Evolutionary conservation across 306 rosid genomes (phyloP).

Genomic region (Glycine soja): DNA sequence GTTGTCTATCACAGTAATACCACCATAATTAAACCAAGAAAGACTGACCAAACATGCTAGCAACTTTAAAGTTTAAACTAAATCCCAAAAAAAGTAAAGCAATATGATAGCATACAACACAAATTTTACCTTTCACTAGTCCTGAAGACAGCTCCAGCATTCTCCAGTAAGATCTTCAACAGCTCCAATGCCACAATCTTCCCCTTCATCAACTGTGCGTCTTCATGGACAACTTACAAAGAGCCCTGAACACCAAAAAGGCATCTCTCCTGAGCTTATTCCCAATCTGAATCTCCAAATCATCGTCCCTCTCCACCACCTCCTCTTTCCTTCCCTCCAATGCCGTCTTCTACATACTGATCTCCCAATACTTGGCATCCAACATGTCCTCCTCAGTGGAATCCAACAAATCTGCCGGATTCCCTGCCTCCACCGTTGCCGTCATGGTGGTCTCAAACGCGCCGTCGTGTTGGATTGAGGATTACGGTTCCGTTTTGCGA

Average conservation of each 20-base stretch:
- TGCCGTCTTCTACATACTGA: conserved; percentile 98
- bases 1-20: conserved; percentile 25
- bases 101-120: background rate
- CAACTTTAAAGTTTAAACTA: background rate
- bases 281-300: conserved; percentile 98
- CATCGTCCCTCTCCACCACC: conserved; percentile 84
- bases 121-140: conserved; percentile 91
- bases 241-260: conserved; percentile 95
- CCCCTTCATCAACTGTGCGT: conserved; percentile 95
- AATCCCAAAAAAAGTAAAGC: background rate
- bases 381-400: conserved; percentile 97
- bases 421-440: conserved; percentile 73
- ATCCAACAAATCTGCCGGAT: conserved; percentile 95
- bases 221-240: conserved; percentile 98
- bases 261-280: conserved; percentile 97
- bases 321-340: conserved; percentile 97
- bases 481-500: background rate
- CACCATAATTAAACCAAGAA: conserved; percentile 33
- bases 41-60: conserved; percentile 22
- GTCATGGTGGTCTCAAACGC: conserved; percentile 87
- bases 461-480: conserved; percentile 61
- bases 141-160: conserved; percentile 98
- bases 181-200: conserved; percentile 96
- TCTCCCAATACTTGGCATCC: conserved; percentile 99
- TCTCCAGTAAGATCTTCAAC: conserved; percentile 96